Percentiles rank a stretch among this genome's conserved stretches.
phyloP scores from a whole-genome alignment of 495 filamentous ascomycete genomes.

The Chaetomium cochliodes region DNA sequence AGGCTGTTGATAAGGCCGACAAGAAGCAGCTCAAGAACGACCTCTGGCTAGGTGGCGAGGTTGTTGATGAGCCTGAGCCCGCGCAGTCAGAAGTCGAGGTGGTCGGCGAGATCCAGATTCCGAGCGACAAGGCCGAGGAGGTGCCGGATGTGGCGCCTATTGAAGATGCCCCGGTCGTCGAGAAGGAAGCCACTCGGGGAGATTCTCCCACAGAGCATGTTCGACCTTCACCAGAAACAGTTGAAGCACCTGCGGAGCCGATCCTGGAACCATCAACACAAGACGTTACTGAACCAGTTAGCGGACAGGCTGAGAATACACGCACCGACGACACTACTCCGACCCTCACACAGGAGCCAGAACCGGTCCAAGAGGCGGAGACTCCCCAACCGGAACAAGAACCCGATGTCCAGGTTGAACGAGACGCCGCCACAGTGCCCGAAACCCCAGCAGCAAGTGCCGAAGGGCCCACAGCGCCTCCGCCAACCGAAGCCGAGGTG shows the following conservation, averaged over 20 bases:
- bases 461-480: background rate
- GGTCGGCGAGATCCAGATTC: constrained; percentile 6
- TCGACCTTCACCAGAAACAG: background rate
- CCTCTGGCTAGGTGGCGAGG: too few relatives aligned
- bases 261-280: background rate
- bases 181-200: constrained; percentile 37
- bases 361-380: background rate
- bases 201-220: background rate
- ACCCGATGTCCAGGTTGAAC: background rate
- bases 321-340: background rate
- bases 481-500: background rate
- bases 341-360: constrained; percentile 1
- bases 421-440: constrained; percentile 1
- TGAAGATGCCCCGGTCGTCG: constrained; percentile 33
- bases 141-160: background rate
- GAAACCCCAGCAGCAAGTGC: too few relatives aligned
- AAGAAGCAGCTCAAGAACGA: constrained; percentile 35
- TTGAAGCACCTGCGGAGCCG: constrained; percentile 19
- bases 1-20: too few relatives aligned
- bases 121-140: background rate
- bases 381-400: constrained; percentile 2
- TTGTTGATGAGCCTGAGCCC: constrained; percentile 15
- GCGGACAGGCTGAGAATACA: constrained; percentile 2
- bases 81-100: background rate
- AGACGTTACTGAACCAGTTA: constrained; percentile 2